These are phyloP conservation scores for Pleurotus tuber-regium DNA, from an alignment of 768 basidiomycete species.

Conservation along the genomic window DNA sequence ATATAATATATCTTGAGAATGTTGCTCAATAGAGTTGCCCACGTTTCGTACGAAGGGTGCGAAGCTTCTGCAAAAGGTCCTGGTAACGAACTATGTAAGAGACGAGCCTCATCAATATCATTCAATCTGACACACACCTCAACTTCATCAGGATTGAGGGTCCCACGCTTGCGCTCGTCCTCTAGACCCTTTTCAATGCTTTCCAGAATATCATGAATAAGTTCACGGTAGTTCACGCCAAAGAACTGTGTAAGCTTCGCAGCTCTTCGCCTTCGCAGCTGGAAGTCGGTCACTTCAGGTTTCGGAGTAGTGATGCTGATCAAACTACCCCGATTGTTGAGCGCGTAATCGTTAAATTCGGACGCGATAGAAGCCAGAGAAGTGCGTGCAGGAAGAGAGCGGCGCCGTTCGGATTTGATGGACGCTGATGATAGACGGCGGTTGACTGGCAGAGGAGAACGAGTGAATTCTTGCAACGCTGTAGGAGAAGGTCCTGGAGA, in stretches of 20 bases:
- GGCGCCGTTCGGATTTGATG: conserved; percentile 58
- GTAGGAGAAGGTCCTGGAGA: conserved; percentile 18
- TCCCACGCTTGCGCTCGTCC: conserved; percentile 64
- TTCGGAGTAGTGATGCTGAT: conserved; percentile 33
- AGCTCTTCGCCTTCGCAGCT: conserved; percentile 67
- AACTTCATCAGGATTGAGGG: conserved; percentile 63
- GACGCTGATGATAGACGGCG: conserved; percentile 36
- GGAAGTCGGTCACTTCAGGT: conserved; percentile 55
- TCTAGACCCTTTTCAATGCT: conserved; percentile 76
- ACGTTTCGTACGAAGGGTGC: conserved; percentile 55
- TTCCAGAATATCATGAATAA: conserved; percentile 75
- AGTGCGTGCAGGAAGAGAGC: conserved; percentile 64
- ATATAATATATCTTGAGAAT: conserved; percentile 21
- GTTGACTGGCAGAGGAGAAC: conserved; percentile 18
- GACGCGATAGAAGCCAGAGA: conserved; percentile 61
- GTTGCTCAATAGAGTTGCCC: background rate
- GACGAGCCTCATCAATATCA: conserved; percentile 10
- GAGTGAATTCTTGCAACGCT: conserved; percentile 20
- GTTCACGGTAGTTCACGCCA: conserved; percentile 78
- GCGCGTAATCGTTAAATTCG: conserved; percentile 28
- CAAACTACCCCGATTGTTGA: conserved; percentile 20
- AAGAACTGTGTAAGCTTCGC: conserved; percentile 88
- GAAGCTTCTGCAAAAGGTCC: conserved; percentile 55
- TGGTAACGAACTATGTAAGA: conserved; percentile 21
- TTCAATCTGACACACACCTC: conserved; percentile 50